A percentile compares a stretch with the other conserved stretches of the same genome.
Conservation (phyloP, 192 early-diverging fungal species). For the Backusella psychrophila region DNA sequence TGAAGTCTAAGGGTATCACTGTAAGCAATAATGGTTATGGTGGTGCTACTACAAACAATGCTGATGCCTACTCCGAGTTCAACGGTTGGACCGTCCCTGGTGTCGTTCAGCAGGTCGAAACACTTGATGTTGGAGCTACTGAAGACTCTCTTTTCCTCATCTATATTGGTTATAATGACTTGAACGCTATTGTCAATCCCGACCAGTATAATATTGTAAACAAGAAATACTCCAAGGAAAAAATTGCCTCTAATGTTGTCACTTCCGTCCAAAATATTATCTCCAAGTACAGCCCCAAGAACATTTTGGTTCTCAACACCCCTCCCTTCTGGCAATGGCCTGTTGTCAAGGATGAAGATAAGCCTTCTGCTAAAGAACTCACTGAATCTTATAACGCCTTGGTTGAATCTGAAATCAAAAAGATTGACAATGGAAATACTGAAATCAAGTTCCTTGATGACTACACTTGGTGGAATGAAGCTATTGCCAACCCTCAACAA, state of each 20-base stretch:
- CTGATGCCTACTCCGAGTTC: background rate
- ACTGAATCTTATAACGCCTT: background rate
- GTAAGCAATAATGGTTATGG: constrained; percentile 10
- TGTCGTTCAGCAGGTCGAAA: background rate
- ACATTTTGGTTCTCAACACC: background rate
- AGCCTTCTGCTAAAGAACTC: background rate
- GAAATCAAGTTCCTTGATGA: background rate
- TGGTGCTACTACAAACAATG: constrained; percentile 4
- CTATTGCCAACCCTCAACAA: background rate
- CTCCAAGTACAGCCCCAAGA: background rate
- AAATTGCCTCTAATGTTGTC: background rate
- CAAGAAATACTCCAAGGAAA: background rate
- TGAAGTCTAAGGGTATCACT: background rate
- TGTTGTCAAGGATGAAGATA: background rate
- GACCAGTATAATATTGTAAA: background rate
- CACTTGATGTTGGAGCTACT: background rate
- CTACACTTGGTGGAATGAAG: background rate
- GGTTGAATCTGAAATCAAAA: background rate
- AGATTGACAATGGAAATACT: background rate
- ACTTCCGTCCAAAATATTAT: background rate
- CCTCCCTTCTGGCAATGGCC: background rate
- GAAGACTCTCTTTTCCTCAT: background rate
- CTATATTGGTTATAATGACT: background rate
- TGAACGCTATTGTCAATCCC: background rate
- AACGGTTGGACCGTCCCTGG: constrained; percentile 7